A percentile compares a stretch with the other conserved stretches of the same genome.
Evolutionary conservation across 306 rosid genomes (phyloP).

Genomic region (Prunus kanzakura): DNA sequence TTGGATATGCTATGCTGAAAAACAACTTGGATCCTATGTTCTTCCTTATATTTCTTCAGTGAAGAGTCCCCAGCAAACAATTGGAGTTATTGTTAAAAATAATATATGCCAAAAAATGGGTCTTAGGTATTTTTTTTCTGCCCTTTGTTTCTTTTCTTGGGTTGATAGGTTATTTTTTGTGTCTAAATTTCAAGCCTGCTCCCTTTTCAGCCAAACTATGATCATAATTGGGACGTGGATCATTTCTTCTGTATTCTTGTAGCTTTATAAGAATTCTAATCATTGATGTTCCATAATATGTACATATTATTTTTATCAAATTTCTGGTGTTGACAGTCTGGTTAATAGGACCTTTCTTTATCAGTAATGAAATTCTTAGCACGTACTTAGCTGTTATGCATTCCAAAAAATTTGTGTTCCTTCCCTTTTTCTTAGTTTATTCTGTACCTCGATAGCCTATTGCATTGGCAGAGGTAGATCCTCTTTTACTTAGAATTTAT

Average conservation of each 20-base stretch:
- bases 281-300: background rate
- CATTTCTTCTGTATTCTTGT: background rate
- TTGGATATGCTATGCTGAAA: slow-evolving; percentile 99
- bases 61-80: slow-evolving; percentile 93
- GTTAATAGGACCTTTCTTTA: background rate
- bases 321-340: background rate
- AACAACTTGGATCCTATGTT: slow-evolving; percentile 80
- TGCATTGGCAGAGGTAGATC: background rate
- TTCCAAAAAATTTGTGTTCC: background rate
- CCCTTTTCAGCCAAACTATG: background rate
- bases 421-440: background rate
- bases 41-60: slow-evolving; percentile 81
- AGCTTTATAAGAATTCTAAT: background rate
- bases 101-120: slow-evolving; percentile 63
- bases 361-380: background rate
- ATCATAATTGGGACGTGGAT: background rate
- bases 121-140: slow-evolving; percentile 48
- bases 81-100: slow-evolving; percentile 74
- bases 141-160: background rate
- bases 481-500: background rate
- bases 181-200: background rate
- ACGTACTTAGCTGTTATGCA: background rate
- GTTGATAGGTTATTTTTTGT: background rate
- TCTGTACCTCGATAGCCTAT: background rate
- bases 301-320: background rate